Evolutionary conservation across 192 early-diverging fungal genomes (phyloP), one percentile per base, ranked within the genome.

Genomic region (Chytriomyces hyalinus): DNA sequence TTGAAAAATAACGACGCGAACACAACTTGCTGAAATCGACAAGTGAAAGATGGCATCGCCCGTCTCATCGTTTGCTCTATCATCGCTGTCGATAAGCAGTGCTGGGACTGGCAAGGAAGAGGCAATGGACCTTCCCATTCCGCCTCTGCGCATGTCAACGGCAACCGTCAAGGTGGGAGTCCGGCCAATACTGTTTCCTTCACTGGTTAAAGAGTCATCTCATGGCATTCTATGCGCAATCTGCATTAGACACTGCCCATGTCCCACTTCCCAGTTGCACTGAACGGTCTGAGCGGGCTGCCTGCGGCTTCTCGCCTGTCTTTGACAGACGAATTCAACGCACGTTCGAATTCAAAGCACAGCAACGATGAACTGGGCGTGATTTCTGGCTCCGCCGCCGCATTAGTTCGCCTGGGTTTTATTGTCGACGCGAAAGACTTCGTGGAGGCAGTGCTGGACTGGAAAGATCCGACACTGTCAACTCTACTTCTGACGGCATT

Each of bases 391-490:
- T 57, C 53, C 53, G 63, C 64, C 22, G 73, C 24, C 13, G 73
- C 44, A n/a, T 20, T 75, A 49, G 73, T 49, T 5, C 61, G 73
- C 3, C 6, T 53, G 17, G 46, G 36, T 44, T 26, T 15, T 6
- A 45, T 75, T 28, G 49, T 75, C 24, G 73, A 75, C 36, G 9
- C 24, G 6, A 9, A 51, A 26, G 63, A 66, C 15, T 24, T 66
- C 11, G 64, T 17, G 17, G 63, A 50, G 13, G 9, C 13, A 6
- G 50, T 75, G 24, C 11, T 75, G 15, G 22, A 6, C 13, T 75
- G 73, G 73, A 51, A 64, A 0, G 73, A 75, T 53, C 63, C 73
- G 73, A 26, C 63, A 5, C 24, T 75, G 10, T 66, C 63, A 6
- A 22, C 63, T 7, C 22, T 66, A 9, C 36, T 73, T 46, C 26